Base-by-base conservation (phyloP, 352 stramenopile species). In the Globisporangium rhizosaccharum region DNA sequence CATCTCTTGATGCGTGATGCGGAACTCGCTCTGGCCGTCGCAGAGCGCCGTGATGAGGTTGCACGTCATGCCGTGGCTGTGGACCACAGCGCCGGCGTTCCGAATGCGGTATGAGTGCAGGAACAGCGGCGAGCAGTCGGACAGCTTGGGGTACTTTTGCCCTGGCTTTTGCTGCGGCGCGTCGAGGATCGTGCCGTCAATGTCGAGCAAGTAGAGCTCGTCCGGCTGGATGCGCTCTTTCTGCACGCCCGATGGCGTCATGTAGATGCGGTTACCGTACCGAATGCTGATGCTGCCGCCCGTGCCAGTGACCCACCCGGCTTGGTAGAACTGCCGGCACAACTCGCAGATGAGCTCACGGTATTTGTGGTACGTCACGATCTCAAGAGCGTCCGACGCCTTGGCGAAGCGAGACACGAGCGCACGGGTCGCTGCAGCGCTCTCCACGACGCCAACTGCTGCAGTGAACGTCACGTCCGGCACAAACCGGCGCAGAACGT, bases 1-100 rank as follows among this genome's bases (percentile, higher is more conserved):
- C 96, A 99, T 99, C 76, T 99, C 96, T 60, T 98, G 85, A 68
- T 98, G 92, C 20, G 95, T 97, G 41, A 98, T 88, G 59, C 83
- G 81, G 61, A 98, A 91, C 49, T 92, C 82, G 36, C 59, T 71
- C 63, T 83, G 65, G 46, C 76, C 78, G 30, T 93, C 89, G 68
- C 93, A 96, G 20, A 98, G 72, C 23, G 96, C 71, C 17, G 94
- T 96, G 15, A 92, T 90, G 57, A 98, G 47, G 63, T 96, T 93
- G 72, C 85, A 94, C 48, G 73, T 79, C 39, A 94, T 74, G 20
- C 80, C 81, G 62, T 97, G 89, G 66, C 76, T 90, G 67, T 92
- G 72, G 50, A 93, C 68, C 61, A 88, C 77, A 2, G 87, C 85
- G 10, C 84, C 82, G 51, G 87, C 85, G 48, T 78, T 73, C 49